Evolutionary conservation across 257 asterid species (phyloP).

Genomic region (Buddleja alternifolia): DNA sequence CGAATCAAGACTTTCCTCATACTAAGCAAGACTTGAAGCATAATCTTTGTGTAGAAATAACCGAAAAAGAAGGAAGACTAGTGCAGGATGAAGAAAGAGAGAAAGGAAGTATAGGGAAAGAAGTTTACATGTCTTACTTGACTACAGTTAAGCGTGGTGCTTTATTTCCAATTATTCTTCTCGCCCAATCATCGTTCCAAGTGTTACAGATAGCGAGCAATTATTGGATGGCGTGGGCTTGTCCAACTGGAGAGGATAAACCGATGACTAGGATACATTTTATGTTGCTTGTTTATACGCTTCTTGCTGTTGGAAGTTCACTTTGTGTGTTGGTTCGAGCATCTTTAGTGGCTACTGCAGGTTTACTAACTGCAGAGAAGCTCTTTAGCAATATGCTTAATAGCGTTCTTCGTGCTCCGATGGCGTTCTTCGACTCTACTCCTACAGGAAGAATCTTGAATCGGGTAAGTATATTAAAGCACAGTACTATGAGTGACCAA

Average conservation of each 20-base stretch:
- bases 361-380: conserved; percentile 76
- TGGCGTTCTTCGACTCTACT: conserved; percentile 94
- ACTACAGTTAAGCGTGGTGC: conserved; percentile 68
- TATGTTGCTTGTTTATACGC: conserved; percentile 59
- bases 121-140: conserved; percentile 79
- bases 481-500: not conserved
- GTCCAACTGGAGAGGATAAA: conserved; percentile 68
- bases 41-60: conserved; percentile 66
- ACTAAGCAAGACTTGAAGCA: conserved; percentile 86
- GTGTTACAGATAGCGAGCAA: conserved; percentile 81
- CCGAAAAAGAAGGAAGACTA: conserved; percentile 75
- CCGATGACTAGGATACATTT: conserved; percentile 56
- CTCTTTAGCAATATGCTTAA: conserved; percentile 79
- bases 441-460: conserved; percentile 92
- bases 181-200: conserved; percentile 84
- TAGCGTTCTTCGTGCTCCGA: conserved; percentile 78
- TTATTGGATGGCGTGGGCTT: conserved; percentile 98
- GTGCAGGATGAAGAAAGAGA: conserved; percentile 95
- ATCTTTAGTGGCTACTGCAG: conserved; percentile 61
- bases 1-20: conserved; percentile 60
- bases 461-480: conserved; percentile 51
- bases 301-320: conserved; percentile 78
- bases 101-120: conserved; percentile 93
- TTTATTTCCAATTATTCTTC: conserved; percentile 71
- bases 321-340: conserved; percentile 78